Conservation (phyloP, 805 yeast genomes). For the Yamadazyma paraphyllophila region DNA sequence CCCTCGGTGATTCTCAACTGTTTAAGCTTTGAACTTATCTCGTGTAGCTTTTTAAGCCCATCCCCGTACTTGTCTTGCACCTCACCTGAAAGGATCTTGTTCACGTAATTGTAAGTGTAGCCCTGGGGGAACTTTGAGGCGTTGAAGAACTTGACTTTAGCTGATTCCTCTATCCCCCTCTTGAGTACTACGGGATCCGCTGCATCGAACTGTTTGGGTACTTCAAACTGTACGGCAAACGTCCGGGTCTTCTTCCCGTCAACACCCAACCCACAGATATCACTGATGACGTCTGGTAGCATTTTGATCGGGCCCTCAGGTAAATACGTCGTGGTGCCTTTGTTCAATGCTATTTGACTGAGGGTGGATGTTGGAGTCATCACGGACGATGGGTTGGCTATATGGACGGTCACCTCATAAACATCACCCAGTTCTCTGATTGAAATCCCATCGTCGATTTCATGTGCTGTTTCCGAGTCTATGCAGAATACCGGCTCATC, state of each 20-base stretch:
- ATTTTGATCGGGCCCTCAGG: conserved; percentile 66
- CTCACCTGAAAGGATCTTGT: conserved; percentile 28
- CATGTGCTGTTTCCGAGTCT: conserved; percentile 77
- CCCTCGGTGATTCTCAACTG: conserved; percentile 19
- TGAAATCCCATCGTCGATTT: conserved; percentile 91
- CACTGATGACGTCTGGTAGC: conserved; percentile 61
- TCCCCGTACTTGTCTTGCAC: conserved; percentile 20
- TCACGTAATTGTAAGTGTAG: conserved; percentile 64
- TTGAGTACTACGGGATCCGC: conserved; percentile 12
- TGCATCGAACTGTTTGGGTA: conserved; percentile 9
- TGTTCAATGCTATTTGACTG: conserved; percentile 55
- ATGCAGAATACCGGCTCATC: conserved; percentile 71
- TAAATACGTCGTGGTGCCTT: conserved; percentile 67
- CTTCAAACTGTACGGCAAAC: conserved; percentile 35
- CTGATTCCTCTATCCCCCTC: conserved; percentile 17
- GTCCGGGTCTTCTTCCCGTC: conserved; percentile 39
- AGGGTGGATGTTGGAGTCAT: conserved; percentile 41
- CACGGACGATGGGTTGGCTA: conserved; percentile 85
- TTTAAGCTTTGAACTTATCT: conserved; percentile 25
- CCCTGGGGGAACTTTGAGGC: conserved; percentile 32
- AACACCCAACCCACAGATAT: conserved; percentile 51
- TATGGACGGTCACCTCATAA: conserved; percentile 60
- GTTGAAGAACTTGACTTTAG: conserved; percentile 22
- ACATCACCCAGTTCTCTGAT: conserved; percentile 33
- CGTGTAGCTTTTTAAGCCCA: conserved; percentile 27